These are phyloP conservation scores for Trichoderma hamatum DNA, from an alignment of 2,329 filamentous ascomycete genomes.

Conservation along the genomic window DNA sequence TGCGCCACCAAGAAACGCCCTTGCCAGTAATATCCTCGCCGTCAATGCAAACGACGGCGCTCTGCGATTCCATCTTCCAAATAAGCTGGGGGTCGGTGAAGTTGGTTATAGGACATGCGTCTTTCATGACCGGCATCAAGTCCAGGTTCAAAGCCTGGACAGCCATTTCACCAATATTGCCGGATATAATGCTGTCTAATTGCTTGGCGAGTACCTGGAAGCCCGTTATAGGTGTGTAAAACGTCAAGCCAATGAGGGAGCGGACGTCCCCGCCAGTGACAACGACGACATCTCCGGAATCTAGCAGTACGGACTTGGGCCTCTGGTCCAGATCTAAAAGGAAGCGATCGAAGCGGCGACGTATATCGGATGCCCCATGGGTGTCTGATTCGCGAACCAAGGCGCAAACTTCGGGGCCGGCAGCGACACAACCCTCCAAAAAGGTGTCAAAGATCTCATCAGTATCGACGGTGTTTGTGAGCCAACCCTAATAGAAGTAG, in stretches of 20 bases:
- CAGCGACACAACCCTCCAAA: conserved; percentile 43
- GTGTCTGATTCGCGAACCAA: conserved; percentile 36
- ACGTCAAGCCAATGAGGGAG: conserved; percentile 32
- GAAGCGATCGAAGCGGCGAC: conserved; percentile 39
- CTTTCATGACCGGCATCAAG: conserved; percentile 31
- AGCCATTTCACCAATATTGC: conserved; percentile 27
- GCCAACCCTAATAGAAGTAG: conserved; percentile 38
- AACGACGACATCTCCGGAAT: conserved; percentile 32
- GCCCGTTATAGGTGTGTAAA: conserved; percentile 38
- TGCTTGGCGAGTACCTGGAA: conserved; percentile 28
- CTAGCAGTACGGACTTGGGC: conserved; percentile 34
- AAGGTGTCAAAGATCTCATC: conserved; percentile 41
- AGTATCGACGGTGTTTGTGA: conserved; percentile 43
- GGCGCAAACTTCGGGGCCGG: conserved; percentile 35
- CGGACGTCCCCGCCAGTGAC: conserved; percentile 41
- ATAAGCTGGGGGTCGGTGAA: not conserved
- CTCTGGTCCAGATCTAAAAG: conserved; percentile 35
- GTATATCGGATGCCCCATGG: conserved; percentile 35
- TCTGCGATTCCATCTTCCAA: conserved; percentile 31
- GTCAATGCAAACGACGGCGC: conserved; percentile 43
- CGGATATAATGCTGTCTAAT: conserved; percentile 31
- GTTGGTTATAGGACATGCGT: conserved; percentile 29
- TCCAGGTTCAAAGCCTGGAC: not conserved
- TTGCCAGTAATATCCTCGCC: conserved; percentile 34
- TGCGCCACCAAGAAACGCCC: conserved; percentile 34